Evolutionary conservation across 2,329 filamentous ascomycete genomes (phyloP).

Genomic region (Rosellinia necatrix): DNA sequence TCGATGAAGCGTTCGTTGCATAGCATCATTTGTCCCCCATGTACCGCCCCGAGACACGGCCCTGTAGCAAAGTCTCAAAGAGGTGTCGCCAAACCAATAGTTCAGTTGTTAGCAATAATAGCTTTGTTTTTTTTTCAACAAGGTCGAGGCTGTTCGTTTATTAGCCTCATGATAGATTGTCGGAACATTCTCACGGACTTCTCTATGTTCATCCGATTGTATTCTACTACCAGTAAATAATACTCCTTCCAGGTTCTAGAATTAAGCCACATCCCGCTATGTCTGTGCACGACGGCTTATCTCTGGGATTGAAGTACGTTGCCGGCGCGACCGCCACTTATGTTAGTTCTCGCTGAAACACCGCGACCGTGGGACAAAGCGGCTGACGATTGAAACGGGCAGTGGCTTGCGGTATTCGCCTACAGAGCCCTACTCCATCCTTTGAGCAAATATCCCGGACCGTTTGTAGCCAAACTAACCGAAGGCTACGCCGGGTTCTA

Average conservation of each 20-base stretch:
- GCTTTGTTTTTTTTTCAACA: too few relatives aligned
- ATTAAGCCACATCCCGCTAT: slow-evolving; percentile 1
- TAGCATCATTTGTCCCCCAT: not conserved
- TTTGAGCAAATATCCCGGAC: slow-evolving; percentile 25
- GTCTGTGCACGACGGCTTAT: slow-evolving; percentile 7
- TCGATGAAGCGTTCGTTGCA: slow-evolving; percentile 1
- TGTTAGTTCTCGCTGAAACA: slow-evolving; percentile 17
- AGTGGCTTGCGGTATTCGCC: slow-evolving; percentile 27
- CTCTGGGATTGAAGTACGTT: slow-evolving; percentile 10
- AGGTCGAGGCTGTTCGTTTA: not conserved
- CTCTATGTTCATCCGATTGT: not conserved
- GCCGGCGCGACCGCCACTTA: slow-evolving; percentile 17
- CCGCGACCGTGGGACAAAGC: not conserved
- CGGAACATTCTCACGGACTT: not conserved
- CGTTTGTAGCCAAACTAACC: slow-evolving; percentile 24
- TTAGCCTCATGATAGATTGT: not conserved
- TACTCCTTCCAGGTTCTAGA: not conserved
- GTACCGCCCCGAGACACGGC: too few relatives aligned
- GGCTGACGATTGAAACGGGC: slow-evolving; percentile 4
- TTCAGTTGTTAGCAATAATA: not conserved
- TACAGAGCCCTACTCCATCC: slow-evolving; percentile 26
- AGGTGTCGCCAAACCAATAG: too few relatives aligned
- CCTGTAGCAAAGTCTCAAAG: too few relatives aligned
- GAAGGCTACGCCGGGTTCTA: slow-evolving; percentile 25
- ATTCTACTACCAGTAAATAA: not conserved